Conservation (phyloP, 2,329 filamentous ascomycete genomes). For the Colletotrichum shisoi region DNA sequence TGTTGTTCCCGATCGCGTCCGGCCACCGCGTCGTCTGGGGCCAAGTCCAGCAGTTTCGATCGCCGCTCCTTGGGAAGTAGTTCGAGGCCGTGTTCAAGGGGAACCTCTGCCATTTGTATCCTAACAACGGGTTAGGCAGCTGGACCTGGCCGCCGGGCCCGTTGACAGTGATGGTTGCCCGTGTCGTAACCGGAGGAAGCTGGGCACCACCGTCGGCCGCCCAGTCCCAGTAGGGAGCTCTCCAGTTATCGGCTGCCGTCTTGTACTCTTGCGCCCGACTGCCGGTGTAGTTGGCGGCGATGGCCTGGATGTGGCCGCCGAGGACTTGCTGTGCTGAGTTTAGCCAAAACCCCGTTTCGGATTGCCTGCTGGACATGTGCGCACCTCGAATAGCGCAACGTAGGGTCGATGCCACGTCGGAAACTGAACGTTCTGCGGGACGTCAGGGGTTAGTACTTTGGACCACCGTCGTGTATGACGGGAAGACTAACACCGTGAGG, state of each 20-base stretch:
- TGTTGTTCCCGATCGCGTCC: conserved; percentile 10
- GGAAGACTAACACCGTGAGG: conserved; percentile 35
- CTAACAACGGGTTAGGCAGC: conserved; percentile 4
- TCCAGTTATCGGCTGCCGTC: conserved; percentile 55
- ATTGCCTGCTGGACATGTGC: conserved; percentile 23
- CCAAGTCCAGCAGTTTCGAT: conserved; percentile 8
- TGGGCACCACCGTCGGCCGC: conserved; percentile 46
- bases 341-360: background rate
- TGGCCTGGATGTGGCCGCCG: conserved; percentile 54
- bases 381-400: conserved; percentile 62
- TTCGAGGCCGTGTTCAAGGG: conserved; percentile 40
- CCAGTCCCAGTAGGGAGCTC: conserved; percentile 65
- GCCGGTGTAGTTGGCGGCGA: conserved; percentile 56
- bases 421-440: conserved; percentile 53
- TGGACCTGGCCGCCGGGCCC: conserved; percentile 44
- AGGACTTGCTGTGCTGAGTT: conserved; percentile 58
- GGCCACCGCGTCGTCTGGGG: conserved; percentile 16
- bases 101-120: conserved; percentile 22
- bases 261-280: conserved; percentile 50
- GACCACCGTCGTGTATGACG: background rate
- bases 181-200: conserved; percentile 54
- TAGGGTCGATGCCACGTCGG: conserved; percentile 66
- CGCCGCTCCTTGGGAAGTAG: conserved; percentile 15
- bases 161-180: conserved; percentile 50
- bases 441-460: background rate